These are phyloP conservation scores for Pyricularia grisea DNA, from an alignment of 2,329 filamentous ascomycete genomes.

Conservation along the genomic window DNA sequence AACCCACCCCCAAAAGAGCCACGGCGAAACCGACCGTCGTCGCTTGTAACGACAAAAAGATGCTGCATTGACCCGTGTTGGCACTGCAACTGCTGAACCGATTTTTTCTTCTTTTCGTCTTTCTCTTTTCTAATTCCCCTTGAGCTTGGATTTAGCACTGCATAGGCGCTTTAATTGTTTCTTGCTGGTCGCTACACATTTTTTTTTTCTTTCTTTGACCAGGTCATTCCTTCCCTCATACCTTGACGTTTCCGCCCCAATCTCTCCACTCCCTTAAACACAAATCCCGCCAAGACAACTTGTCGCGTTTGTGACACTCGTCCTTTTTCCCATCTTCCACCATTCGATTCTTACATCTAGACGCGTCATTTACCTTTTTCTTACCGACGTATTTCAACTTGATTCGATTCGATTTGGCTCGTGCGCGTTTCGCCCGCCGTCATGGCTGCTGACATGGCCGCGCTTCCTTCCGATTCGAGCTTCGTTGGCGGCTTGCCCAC, in stretches of 20 bases:
- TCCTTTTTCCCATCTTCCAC: background rate
- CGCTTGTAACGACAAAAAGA: background rate
- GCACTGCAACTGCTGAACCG: background rate
- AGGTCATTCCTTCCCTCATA: background rate
- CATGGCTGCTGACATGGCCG: constrained; percentile 4
- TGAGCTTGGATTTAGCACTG: background rate
- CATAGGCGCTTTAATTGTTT: background rate
- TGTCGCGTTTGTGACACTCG: constrained; percentile 4
- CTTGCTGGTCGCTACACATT: background rate
- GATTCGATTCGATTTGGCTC: background rate
- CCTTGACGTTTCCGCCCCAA: background rate
- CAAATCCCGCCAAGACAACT: background rate
- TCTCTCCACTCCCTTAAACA: constrained; percentile 1
- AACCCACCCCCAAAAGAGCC: background rate
- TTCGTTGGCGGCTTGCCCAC: constrained; percentile 17
- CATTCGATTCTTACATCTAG: background rate
- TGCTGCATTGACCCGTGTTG: background rate
- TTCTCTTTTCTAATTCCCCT: background rate
- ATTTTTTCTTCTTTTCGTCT: background rate
- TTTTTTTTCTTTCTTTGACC: background rate
- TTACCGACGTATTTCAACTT: background rate
- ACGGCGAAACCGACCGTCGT: background rate
- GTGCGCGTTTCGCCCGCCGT: background rate
- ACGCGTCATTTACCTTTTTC: background rate
- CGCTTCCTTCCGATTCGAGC: constrained; percentile 14